phyloP scores from a whole-genome alignment of 1,284 basidiomycete species.

The Trichosporon coremiiforme region DNA sequence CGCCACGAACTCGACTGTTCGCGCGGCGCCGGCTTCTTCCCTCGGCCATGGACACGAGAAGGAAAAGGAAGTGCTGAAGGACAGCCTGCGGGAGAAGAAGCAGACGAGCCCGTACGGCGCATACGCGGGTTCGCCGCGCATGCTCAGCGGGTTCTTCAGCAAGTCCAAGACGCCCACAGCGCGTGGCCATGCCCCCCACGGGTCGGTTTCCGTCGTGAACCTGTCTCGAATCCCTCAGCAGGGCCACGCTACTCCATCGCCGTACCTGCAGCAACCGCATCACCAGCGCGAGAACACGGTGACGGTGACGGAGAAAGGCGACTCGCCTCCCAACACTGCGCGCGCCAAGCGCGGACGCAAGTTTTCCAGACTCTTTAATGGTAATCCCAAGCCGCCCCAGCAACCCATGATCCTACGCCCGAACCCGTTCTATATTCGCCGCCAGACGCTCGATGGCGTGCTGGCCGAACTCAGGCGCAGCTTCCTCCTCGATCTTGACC shows the following conservation, averaged over 20 bases:
- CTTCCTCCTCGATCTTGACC: slow-evolving; percentile 35
- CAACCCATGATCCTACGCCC: background rate
- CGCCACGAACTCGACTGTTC: background rate
- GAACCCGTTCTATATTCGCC: slow-evolving; percentile 22
- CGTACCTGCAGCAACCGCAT: no score
- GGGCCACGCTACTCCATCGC: no score
- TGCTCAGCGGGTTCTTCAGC: slow-evolving; percentile 43
- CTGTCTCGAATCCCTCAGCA: background rate
- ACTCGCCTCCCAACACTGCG: background rate
- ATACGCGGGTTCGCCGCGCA: slow-evolving; percentile 26
- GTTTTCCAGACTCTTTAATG: slow-evolving; percentile 1
- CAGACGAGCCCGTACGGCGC: background rate
- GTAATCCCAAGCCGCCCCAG: background rate
- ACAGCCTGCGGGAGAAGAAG: background rate
- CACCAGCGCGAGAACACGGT: no score
- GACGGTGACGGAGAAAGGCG: no score
- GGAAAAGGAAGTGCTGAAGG: no score
- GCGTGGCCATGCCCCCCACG: background rate
- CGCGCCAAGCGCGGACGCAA: background rate
- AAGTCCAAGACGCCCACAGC: slow-evolving; percentile 26
- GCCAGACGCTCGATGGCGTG: slow-evolving; percentile 42
- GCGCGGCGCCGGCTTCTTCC: background rate
- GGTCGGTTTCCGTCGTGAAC: background rate
- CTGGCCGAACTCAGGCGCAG: slow-evolving; percentile 44
- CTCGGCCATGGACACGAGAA: background rate